Percentiles rank a stretch among this genome's conserved stretches.
These are phyloP conservation scores for Phytophthora meadii DNA, from an alignment of 352 stramenopile species.

Conservation along the genomic window DNA sequence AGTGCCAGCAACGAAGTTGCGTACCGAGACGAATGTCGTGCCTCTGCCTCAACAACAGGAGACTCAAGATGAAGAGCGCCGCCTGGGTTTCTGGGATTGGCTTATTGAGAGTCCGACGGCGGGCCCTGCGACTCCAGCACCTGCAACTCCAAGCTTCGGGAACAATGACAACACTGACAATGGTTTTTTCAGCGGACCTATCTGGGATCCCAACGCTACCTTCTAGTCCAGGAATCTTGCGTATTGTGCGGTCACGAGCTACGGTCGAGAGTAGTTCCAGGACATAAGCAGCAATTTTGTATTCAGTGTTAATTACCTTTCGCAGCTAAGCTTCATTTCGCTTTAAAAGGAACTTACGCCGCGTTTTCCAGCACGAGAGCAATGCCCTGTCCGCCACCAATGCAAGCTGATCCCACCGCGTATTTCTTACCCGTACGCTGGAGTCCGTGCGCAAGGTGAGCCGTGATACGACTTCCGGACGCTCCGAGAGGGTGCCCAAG, in stretches of 20 bases:
- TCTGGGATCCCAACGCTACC: constrained; percentile 15
- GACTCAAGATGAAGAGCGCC: constrained; percentile 3
- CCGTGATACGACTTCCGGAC: constrained; percentile 93
- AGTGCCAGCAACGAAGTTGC: constrained; percentile 7
- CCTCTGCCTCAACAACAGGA: background rate
- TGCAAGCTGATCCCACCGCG: constrained; percentile 96
- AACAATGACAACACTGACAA: constrained; percentile 3
- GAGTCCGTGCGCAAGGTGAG: constrained; percentile 91
- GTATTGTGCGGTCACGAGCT: too few species aligned
- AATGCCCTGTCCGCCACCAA: constrained; percentile 98
- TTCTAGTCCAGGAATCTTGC: background rate
- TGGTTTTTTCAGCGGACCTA: constrained; percentile 13
- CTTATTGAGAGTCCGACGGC: constrained; percentile 6
- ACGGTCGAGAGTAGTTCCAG: too few species aligned
- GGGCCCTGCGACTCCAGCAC: background rate
- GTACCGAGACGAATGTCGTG: constrained; percentile 6
- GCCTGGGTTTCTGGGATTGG: constrained; percentile 10
- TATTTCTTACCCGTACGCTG: constrained; percentile 91
- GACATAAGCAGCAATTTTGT: too few species aligned
- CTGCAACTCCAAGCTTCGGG: background rate
- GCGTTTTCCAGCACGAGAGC: constrained; percentile 96
- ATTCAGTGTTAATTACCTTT: background rate
- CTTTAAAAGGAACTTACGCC: constrained; percentile 42
- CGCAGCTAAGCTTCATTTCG: background rate
- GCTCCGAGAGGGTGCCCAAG: constrained; percentile 97